phyloP scores from a whole-genome alignment of 2,329 filamentous ascomycete species.

The Ceratocystis papillata region DNA sequence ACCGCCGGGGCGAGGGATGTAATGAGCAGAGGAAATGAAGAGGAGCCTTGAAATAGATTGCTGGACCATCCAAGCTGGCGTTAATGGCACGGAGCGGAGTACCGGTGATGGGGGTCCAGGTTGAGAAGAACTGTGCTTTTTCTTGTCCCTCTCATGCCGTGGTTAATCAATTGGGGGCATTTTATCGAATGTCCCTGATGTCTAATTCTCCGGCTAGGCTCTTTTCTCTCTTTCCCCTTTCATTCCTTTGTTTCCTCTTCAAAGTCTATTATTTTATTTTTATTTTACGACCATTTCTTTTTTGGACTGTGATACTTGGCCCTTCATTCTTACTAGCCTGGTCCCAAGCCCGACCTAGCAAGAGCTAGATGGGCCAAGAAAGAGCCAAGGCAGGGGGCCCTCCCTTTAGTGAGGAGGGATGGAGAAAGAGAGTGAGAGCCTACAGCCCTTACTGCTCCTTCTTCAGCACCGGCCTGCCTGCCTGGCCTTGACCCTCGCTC shows the following conservation, averaged over 20 bases:
- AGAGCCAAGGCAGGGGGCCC: background rate
- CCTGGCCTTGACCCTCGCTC: background rate
- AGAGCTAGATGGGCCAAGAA: no score
- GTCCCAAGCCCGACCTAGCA: background rate
- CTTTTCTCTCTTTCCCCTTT: slow-evolving; percentile 2
- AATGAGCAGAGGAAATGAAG: background rate
- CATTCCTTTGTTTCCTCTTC: background rate
- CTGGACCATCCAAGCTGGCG: background rate
- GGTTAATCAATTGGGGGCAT: background rate
- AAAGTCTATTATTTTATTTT: slow-evolving; percentile 13
- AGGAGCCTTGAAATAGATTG: slow-evolving; percentile 11
- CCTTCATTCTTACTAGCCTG: background rate
- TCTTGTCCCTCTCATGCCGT: background rate
- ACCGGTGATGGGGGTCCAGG: background rate
- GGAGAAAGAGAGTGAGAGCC: background rate
- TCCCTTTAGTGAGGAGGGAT: background rate
- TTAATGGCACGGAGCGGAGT: slow-evolving; percentile 2
- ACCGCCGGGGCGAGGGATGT: background rate
- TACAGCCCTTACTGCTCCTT: background rate
- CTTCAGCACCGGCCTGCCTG: background rate
- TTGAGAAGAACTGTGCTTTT: background rate
- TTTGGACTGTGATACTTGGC: slow-evolving; percentile 1
- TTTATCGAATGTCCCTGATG: background rate
- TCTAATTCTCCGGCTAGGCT: background rate
- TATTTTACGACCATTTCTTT: slow-evolving; percentile 8